Evolutionary conservation across 768 basidiomycete species (phyloP).

Genomic region (Amanita polypyramis): DNA sequence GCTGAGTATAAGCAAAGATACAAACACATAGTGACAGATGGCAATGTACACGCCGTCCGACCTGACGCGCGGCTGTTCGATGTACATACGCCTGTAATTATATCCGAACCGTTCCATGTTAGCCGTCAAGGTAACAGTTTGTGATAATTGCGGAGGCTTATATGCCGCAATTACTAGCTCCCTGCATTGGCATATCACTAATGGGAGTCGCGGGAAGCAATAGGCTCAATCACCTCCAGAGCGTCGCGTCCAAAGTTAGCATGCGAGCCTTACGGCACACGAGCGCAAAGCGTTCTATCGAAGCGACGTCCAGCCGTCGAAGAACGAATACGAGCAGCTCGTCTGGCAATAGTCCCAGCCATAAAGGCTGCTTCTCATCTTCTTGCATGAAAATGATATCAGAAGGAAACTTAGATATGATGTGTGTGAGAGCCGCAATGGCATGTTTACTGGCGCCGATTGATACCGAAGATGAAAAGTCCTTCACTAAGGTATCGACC

Average conservation of each 20-base stretch:
- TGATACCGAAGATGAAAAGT: slow-evolving; percentile 17
- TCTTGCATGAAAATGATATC: slow-evolving; percentile 55
- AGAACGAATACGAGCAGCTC: slow-evolving; percentile 67
- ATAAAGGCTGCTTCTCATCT: slow-evolving; percentile 47
- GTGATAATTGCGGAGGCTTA: slow-evolving; percentile 63
- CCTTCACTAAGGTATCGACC: slow-evolving; percentile 18
- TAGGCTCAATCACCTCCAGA: slow-evolving; percentile 57
- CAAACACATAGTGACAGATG: slow-evolving; percentile 80
- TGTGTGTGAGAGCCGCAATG: slow-evolving; percentile 29
- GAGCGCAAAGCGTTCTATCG: slow-evolving; percentile 69
- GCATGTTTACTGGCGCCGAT: slow-evolving; percentile 15
- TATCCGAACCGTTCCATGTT: slow-evolving; percentile 42
- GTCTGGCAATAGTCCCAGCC: slow-evolving; percentile 56
- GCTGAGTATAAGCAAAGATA: slow-evolving; percentile 3
- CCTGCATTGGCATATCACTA: slow-evolving; percentile 24
- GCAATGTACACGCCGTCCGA: slow-evolving; percentile 88
- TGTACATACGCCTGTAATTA: slow-evolving; percentile 67
- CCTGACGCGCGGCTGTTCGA: slow-evolving; percentile 79
- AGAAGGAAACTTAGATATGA: slow-evolving; percentile 39
- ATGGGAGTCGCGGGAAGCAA: not conserved
- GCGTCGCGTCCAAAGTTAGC: slow-evolving; percentile 52
- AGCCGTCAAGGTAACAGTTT: slow-evolving; percentile 33
- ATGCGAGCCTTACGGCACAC: slow-evolving; percentile 69
- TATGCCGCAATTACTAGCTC: slow-evolving; percentile 56
- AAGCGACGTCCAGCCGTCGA: slow-evolving; percentile 49